These are phyloP conservation scores for Apophysomyces sp. DNA, from an alignment of 371 early-diverging fungal genomes.

Conservation along the genomic window DNA sequence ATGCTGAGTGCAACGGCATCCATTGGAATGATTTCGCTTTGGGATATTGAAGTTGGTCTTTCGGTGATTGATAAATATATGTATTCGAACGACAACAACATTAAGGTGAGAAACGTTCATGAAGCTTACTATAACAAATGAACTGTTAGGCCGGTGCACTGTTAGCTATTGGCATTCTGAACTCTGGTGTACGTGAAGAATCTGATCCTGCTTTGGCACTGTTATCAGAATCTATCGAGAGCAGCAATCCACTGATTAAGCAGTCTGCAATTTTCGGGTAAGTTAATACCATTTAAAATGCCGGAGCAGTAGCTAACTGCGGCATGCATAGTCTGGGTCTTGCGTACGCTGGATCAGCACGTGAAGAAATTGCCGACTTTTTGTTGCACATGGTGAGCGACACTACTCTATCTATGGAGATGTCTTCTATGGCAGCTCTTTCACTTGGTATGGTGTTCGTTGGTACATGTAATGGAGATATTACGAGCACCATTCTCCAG, in stretches of 20 bases:
- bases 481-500: constrained; percentile 89
- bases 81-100: constrained; percentile 83
- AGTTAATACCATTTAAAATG: constrained; percentile 8
- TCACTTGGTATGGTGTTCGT: constrained; percentile 91
- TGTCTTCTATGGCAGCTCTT: constrained; percentile 87
- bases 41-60: constrained; percentile 93
- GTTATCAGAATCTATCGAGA: constrained; percentile 81
- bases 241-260: constrained; percentile 44
- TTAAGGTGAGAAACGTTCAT: constrained; percentile 58
- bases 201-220: constrained; percentile 93
- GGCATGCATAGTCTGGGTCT: constrained; percentile 73
- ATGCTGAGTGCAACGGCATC: constrained; percentile 97
- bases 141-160: constrained; percentile 83
- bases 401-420: constrained; percentile 82
- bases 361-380: constrained; percentile 82
- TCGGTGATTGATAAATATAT: constrained; percentile 92
- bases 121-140: neutral
- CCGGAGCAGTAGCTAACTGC: neutral
- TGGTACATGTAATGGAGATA: constrained; percentile 91
- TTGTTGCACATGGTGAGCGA: constrained; percentile 87
- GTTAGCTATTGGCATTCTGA: constrained; percentile 92
- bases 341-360: constrained; percentile 92
- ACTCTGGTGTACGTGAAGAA: constrained; percentile 87
- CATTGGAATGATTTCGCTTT: constrained; percentile 86
- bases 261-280: constrained; percentile 75